Percentiles rank a stretch among this genome's conserved stretches.
Conservation (phyloP, 2,329 filamentous ascomycete genomes). For the Colletotrichum paranaense region DNA sequence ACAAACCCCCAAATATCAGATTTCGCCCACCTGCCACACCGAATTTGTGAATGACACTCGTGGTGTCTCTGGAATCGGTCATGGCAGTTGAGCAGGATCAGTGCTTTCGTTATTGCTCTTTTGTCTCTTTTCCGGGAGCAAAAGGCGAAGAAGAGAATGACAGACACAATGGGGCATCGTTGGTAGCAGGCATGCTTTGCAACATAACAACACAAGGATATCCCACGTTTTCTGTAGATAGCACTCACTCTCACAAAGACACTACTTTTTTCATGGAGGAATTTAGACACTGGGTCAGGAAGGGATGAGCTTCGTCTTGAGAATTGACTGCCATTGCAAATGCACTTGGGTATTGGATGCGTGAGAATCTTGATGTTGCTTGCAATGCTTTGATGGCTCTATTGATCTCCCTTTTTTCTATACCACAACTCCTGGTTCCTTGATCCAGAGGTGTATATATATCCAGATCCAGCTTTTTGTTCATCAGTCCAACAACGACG, state of each 20-base stretch:
- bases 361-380: slow-evolving; percentile 8
- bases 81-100: neutral
- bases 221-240: slow-evolving; percentile 44
- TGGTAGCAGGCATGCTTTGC: slow-evolving; percentile 35
- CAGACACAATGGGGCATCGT: slow-evolving; percentile 3
- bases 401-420: neutral
- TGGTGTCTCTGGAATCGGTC: neutral
- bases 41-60: neutral
- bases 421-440: neutral
- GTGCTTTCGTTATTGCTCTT: slow-evolving; percentile 12
- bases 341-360: slow-evolving; percentile 12
- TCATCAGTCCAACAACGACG: neutral
- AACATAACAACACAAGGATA: slow-evolving; percentile 41
- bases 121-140: neutral
- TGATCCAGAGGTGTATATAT: neutral
- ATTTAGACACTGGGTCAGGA: slow-evolving; percentile 28
- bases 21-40: neutral
- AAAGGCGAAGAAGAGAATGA: neutral
- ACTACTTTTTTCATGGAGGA: slow-evolving; percentile 23
- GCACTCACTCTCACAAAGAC: slow-evolving; percentile 34
- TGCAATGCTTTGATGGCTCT: neutral
- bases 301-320: slow-evolving; percentile 30
- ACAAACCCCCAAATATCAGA: slow-evolving; percentile 6
- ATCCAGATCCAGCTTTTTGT: neutral
- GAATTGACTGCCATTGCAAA: slow-evolving; percentile 34